These are phyloP conservation scores for Entrophospora sp. DNA, from an alignment of 192 early-diverging fungal genomes.

Conservation along the genomic window DNA sequence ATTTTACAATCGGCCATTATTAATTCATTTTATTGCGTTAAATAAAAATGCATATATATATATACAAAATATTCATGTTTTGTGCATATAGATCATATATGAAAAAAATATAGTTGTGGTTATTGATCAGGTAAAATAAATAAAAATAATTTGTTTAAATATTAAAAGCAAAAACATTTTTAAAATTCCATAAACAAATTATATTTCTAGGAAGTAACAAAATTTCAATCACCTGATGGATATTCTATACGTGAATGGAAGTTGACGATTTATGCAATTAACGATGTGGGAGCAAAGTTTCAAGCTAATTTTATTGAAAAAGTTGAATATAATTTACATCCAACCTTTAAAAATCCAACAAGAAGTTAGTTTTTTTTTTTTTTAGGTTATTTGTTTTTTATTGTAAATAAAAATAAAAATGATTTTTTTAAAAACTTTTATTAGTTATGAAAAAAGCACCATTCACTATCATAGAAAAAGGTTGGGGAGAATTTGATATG, in stretches of 20 bases:
- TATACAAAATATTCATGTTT: too few species aligned
- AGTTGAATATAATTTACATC: conserved; percentile 40
- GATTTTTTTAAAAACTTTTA: background rate
- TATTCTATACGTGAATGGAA: conserved; percentile 38
- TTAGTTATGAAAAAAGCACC: conserved; percentile 41
- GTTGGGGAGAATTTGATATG: conserved; percentile 58
- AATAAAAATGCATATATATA: too few species aligned
- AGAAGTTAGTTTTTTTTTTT: conserved; percentile 24
- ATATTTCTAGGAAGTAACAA: conserved; percentile 17
- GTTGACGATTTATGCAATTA: conserved; percentile 32
- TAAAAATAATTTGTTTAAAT: too few species aligned
- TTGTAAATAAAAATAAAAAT: background rate
- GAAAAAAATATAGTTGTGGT: too few species aligned
- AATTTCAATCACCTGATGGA: conserved; percentile 18
- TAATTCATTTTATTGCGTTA: too few species aligned
- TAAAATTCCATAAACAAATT: too few species aligned
- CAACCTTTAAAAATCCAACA: conserved; percentile 35
- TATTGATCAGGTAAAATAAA: too few species aligned
- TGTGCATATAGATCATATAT: too few species aligned
- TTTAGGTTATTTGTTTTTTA: background rate
- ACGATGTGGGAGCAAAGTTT: conserved; percentile 30
- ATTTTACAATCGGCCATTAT: too few species aligned
- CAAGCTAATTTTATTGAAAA: conserved; percentile 31
- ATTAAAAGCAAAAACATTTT: too few species aligned
- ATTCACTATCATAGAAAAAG: conserved; percentile 42